phyloP scores from a whole-genome alignment of 2,329 filamentous ascomycete species.

The Lecanicillium sp. region DNA sequence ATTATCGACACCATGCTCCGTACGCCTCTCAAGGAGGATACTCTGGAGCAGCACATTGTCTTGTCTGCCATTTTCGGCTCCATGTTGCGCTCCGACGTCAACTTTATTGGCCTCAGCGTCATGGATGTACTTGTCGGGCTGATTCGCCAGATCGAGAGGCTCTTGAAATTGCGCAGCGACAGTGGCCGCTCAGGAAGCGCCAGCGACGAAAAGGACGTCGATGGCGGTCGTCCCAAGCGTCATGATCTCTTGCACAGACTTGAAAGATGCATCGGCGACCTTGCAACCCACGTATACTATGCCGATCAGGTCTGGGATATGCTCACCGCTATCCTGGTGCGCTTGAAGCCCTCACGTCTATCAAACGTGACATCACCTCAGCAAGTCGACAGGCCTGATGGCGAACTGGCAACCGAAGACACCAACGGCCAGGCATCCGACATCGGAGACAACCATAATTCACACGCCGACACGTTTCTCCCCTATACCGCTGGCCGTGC shows the following conservation, averaged over 20 bases:
- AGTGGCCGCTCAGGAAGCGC: slow-evolving; percentile 20
- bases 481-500: slow-evolving; percentile 46
- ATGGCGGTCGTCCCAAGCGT: slow-evolving; percentile 37
- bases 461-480: slow-evolving; percentile 42
- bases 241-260: slow-evolving; percentile 61
- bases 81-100: slow-evolving; percentile 78
- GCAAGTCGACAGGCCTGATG: slow-evolving; percentile 36
- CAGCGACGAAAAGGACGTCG: slow-evolving; percentile 24
- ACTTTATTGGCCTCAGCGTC: slow-evolving; percentile 89
- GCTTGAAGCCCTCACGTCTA: slow-evolving; percentile 59
- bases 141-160: slow-evolving; percentile 70
- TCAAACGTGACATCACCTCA: slow-evolving; percentile 35
- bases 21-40: slow-evolving; percentile 60
- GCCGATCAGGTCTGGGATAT: slow-evolving; percentile 94
- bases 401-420: slow-evolving; percentile 25
- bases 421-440: slow-evolving; percentile 27
- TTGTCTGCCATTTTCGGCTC: slow-evolving; percentile 73
- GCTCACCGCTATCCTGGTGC: slow-evolving; percentile 70
- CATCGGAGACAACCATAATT: slow-evolving; percentile 31
- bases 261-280: slow-evolving; percentile 76
- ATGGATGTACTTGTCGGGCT: slow-evolving; percentile 89
- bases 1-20: slow-evolving; percentile 68
- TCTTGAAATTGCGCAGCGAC: slow-evolving; percentile 56
- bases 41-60: slow-evolving; percentile 64
- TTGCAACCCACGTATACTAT: slow-evolving; percentile 95